Percentiles rank a stretch among this genome's conserved stretches.
phyloP scores from a whole-genome alignment of 257 asterid genomes.

The Solanum verrucosum region DNA sequence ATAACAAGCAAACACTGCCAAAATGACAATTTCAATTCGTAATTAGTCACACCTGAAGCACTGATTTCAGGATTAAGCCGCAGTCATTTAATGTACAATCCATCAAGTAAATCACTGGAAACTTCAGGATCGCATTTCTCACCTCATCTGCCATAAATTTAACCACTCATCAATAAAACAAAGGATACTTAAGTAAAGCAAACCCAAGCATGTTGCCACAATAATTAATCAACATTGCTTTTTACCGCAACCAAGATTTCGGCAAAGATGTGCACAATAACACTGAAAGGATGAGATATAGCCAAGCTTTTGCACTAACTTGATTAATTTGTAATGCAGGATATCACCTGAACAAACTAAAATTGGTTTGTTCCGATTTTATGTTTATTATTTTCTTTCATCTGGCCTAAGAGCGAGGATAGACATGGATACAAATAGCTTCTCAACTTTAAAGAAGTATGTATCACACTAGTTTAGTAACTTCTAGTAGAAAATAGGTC shows the following conservation, averaged over 20 bases:
- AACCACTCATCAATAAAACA: constrained; percentile 24
- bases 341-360: background rate
- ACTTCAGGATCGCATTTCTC: constrained; percentile 31
- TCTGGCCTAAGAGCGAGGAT: background rate
- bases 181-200: constrained; percentile 12
- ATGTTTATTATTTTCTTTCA: background rate
- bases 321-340: background rate
- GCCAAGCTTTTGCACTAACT: background rate
- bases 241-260: background rate
- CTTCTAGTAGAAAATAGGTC: background rate
- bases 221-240: background rate
- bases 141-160: constrained; percentile 51
- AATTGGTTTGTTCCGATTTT: background rate
- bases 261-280: background rate
- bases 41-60: constrained; percentile 44
- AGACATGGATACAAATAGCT: background rate
- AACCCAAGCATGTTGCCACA: background rate
- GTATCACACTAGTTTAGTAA: background rate
- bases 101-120: constrained; percentile 83
- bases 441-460: background rate
- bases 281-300: background rate
- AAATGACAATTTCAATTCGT: background rate
- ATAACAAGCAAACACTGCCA: background rate
- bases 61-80: constrained; percentile 47
- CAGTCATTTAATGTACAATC: constrained; percentile 91